These are phyloP conservation scores for Linum trigynum DNA, from an alignment of 345 rosid species.

Conservation along the genomic window DNA sequence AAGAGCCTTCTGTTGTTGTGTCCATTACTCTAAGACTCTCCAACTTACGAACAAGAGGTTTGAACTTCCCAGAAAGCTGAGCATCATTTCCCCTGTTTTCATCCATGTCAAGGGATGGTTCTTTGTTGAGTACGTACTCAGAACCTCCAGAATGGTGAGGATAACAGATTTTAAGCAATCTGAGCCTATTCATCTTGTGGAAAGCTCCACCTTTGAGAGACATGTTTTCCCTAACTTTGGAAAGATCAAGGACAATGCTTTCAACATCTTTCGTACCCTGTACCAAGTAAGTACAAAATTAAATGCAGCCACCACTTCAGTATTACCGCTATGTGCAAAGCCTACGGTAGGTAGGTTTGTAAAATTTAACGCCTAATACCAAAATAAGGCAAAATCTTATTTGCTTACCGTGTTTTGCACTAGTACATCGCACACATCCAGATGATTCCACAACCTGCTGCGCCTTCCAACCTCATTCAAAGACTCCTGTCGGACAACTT, in stretches of 20 bases:
- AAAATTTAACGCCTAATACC: background rate
- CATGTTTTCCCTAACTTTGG: background rate
- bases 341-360: background rate
- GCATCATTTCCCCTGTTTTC: too few relatives aligned
- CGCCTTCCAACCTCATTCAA: conserved; percentile 1
- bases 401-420: conserved; percentile 1
- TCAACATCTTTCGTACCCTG: conserved; percentile 1
- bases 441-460: conserved; percentile 10
- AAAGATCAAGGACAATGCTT: background rate
- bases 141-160: background rate
- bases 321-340: background rate
- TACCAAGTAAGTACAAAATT: background rate
- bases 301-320: background rate
- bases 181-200: background rate
- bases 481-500: conserved; percentile 7
- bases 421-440: conserved; percentile 5
- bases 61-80: too few relatives aligned
- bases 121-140: background rate
- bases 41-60: too few relatives aligned
- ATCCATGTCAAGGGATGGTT: too few relatives aligned
- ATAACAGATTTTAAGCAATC: conserved; percentile 1
- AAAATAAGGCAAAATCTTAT: too few relatives aligned
- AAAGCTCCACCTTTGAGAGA: background rate
- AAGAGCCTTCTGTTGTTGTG: too few relatives aligned
- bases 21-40: too few relatives aligned